These are phyloP conservation scores for Colletotrichum agaves DNA, from an alignment of 2,329 filamentous ascomycete genomes.

Conservation along the genomic window DNA sequence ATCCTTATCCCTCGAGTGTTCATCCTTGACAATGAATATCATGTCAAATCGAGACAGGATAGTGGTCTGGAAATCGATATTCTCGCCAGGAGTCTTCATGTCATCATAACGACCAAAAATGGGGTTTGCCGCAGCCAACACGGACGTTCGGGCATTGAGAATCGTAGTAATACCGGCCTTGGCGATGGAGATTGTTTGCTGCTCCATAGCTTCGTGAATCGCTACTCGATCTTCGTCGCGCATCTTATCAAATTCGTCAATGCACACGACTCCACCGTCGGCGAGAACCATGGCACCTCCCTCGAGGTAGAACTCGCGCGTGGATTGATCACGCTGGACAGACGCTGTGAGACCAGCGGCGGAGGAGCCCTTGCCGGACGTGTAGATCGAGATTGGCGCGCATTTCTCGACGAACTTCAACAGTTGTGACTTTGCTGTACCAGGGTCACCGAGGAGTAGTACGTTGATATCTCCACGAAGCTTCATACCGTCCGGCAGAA, in stretches of 20 bases:
- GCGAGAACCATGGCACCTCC: constrained; percentile 98
- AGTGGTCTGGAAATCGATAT: constrained; percentile 99
- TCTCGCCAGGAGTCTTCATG: constrained; percentile 96
- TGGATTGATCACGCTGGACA: constrained; percentile 91
- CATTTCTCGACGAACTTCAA: constrained; percentile 98
- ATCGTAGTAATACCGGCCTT: constrained; percentile 99
- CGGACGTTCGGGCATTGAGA: constrained; percentile 93
- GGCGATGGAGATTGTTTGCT: constrained; percentile 98
- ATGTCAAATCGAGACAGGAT: constrained; percentile 99
- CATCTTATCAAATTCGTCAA: constrained; percentile 99
- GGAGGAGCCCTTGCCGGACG: constrained; percentile 96
- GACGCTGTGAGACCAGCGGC: constrained; percentile 97
- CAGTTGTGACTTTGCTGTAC: constrained; percentile 97
- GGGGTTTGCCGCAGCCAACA: constrained; percentile 94
- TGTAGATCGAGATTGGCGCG: constrained; percentile 97
- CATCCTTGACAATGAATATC: constrained; percentile 98
- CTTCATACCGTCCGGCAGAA: constrained; percentile 96
- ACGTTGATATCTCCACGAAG: constrained; percentile 98
- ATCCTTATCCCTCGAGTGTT: constrained; percentile 89
- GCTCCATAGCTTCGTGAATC: constrained; percentile 99
- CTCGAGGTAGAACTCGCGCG: constrained; percentile 96
- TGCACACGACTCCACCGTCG: constrained; percentile 96
- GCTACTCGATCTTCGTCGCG: constrained; percentile 96
- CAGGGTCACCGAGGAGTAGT: constrained; percentile 92
- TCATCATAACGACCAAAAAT: constrained; percentile 99